These are phyloP conservation scores for Fusarium chuoi DNA, from an alignment of 2,329 filamentous ascomycete species.

Conservation along the genomic window DNA sequence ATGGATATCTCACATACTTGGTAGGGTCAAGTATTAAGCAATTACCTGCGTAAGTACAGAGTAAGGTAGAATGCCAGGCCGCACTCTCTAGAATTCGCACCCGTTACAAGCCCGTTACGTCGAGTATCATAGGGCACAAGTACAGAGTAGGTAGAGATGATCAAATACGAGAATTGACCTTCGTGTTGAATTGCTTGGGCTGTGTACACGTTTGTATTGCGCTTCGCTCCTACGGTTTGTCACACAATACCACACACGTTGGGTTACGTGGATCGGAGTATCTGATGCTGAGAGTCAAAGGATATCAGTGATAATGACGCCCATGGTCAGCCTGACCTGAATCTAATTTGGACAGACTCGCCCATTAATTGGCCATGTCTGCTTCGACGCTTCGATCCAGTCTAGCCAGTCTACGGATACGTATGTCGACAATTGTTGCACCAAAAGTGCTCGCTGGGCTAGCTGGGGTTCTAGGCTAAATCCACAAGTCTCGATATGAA, in stretches of 20 bases:
- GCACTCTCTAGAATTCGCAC: background rate
- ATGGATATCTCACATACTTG: slow-evolving; percentile 8
- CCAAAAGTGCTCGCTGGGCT: slow-evolving; percentile 7
- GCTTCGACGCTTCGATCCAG: slow-evolving; percentile 6
- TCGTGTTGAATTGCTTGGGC: slow-evolving; percentile 5
- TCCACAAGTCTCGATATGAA: slow-evolving; percentile 31
- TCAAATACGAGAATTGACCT: slow-evolving; percentile 13
- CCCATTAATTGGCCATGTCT: slow-evolving; percentile 21
- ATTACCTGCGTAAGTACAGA: background rate
- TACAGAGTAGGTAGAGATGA: background rate
- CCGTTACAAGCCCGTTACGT: background rate
- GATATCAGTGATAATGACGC: background rate
- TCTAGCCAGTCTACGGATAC: background rate
- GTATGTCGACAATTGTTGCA: slow-evolving; percentile 20
- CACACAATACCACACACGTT: background rate
- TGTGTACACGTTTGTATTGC: slow-evolving; percentile 11
- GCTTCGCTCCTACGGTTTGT: slow-evolving; percentile 3
- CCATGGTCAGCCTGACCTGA: slow-evolving; percentile 9
- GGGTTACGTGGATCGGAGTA: background rate
- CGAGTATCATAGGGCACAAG: background rate
- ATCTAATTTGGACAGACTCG: background rate
- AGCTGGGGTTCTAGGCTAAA: slow-evolving; percentile 4
- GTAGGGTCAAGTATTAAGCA: background rate
- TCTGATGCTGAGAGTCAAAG: slow-evolving; percentile 6
- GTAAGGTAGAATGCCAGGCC: background rate